Evolutionary conservation across 768 basidiomycete species (phyloP).

Genomic region (Tylopilus plumbeoviolaceoides): DNA sequence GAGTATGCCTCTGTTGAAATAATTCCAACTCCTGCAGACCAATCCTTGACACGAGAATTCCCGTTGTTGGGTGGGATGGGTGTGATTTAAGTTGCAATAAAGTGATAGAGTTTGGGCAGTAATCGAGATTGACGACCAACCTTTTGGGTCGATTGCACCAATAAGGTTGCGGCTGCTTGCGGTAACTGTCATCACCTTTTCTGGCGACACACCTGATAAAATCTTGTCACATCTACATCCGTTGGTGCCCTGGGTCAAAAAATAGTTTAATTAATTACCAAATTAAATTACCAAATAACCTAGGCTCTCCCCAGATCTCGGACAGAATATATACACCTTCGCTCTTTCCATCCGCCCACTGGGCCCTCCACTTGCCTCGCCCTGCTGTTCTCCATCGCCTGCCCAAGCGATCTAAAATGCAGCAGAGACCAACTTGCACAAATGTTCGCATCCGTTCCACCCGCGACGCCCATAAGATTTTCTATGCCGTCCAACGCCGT

Average conservation of each 20-base stretch:
- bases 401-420: constrained; percentile 36
- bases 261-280: constrained; percentile 38
- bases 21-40: background rate
- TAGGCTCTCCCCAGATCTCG: constrained; percentile 28
- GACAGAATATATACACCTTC: constrained; percentile 29
- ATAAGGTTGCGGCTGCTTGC: constrained; percentile 31
- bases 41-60: background rate
- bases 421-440: constrained; percentile 63
- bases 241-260: constrained; percentile 22
- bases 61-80: constrained; percentile 3
- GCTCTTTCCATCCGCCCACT: constrained; percentile 16
- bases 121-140: constrained; percentile 44
- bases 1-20: background rate
- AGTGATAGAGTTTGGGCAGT: constrained; percentile 46
- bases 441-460: constrained; percentile 74
- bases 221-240: constrained; percentile 13
- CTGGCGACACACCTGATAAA: constrained; percentile 26
- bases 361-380: background rate
- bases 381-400: constrained; percentile 15
- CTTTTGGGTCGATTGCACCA: constrained; percentile 38
- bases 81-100: constrained; percentile 47
- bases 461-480: constrained; percentile 77
- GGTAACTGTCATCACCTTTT: constrained; percentile 28
- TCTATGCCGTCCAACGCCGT: constrained; percentile 63
- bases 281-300: constrained; percentile 29